These are phyloP conservation scores for Boletus patriciae DNA, from an alignment of 768 basidiomycete genomes.

Conservation along the genomic window DNA sequence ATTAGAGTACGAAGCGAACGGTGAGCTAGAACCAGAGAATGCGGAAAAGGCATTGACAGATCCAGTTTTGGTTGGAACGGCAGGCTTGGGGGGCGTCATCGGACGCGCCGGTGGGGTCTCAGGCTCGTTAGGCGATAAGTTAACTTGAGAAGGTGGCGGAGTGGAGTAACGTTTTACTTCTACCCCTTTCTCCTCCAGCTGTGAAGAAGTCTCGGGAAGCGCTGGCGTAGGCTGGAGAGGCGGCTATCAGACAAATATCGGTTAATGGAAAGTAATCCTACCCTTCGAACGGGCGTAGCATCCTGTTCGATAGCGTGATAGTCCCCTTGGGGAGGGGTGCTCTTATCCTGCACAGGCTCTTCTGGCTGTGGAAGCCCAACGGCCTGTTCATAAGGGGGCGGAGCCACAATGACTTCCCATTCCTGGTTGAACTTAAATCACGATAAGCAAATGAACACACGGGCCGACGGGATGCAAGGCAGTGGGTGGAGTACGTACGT, in stretches of 20 bases:
- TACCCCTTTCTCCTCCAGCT: constrained; percentile 11
- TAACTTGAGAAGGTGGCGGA: constrained; percentile 6
- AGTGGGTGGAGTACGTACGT: constrained; percentile 20
- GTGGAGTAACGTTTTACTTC: constrained; percentile 11
- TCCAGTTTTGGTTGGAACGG: constrained; percentile 5
- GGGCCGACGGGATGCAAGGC: neutral
- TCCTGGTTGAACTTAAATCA: constrained; percentile 26
- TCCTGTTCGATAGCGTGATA: neutral
- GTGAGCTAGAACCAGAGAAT: constrained; percentile 38
- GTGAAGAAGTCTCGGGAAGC: neutral
- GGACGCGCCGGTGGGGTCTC: constrained; percentile 10
- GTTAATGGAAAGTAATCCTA: constrained; percentile 4
- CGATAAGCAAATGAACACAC: constrained; percentile 21
- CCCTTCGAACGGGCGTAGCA: constrained; percentile 13
- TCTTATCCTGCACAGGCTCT: constrained; percentile 13
- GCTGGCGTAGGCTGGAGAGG: constrained; percentile 12
- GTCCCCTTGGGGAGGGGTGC: constrained; percentile 1
- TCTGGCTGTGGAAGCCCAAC: constrained; percentile 9
- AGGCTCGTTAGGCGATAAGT: constrained; percentile 6
- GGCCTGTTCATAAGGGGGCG: constrained; percentile 29
- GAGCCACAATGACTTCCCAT: constrained; percentile 35
- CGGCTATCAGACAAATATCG: constrained; percentile 7
- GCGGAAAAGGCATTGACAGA: constrained; percentile 39
- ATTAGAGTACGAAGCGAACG: constrained; percentile 35
- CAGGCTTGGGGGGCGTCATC: constrained; percentile 14